Evolutionary conservation across 2,329 filamentous ascomycete genomes (phyloP), one percentile per base, ranked within the genome.

Genomic region (Cercospora janseana): DNA sequence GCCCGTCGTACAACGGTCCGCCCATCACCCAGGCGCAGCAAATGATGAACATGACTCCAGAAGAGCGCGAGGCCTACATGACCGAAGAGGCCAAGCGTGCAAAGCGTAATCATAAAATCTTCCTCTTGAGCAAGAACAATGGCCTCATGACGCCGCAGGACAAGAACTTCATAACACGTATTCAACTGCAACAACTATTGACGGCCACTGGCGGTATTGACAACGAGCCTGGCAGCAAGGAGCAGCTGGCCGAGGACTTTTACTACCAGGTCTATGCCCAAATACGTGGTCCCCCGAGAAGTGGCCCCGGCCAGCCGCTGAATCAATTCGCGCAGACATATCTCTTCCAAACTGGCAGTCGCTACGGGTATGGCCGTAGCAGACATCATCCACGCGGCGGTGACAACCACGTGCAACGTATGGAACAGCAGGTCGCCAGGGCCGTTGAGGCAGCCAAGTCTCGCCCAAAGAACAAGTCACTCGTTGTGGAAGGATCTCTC

Each of bases 281-380:
- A 63, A 96, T 98, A 57, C 86, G 92, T 45, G 90, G 60, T 4
- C 87, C 88, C 34, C 88, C 89, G 34, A 84, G 91, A 45, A 90
- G 94, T 66, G 90, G 95, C 64, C 92, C 92, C 4, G 88, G 88
- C 62, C 92, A 97, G 67, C 92, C 92, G 1, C 78, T 96, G 9
- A 95, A 87, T 68, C 93, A 95, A 69, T 97, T 98, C 69, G 93
- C 93, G 0, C 93, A 98, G 70, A 98, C 93, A 0, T 98, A 98
- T 65, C 77, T 98, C 2, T 95, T 94, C 70, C 92, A 97, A 70
- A 96, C 92, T 2, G 92, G 92, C 21, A 85, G 90, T 18, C 84
- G 91, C 15, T 83, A 90, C 58, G 86, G 87, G 47, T 82, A 80
- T 32, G 80, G 82, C 65, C 78, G 69, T 37, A 66, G 65, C 29